Evolutionary conservation across 176 grass and related monocot species (phyloP), one percentile per base, ranked within the genome.

Genomic region (Puccinellia tenuiflora): DNA sequence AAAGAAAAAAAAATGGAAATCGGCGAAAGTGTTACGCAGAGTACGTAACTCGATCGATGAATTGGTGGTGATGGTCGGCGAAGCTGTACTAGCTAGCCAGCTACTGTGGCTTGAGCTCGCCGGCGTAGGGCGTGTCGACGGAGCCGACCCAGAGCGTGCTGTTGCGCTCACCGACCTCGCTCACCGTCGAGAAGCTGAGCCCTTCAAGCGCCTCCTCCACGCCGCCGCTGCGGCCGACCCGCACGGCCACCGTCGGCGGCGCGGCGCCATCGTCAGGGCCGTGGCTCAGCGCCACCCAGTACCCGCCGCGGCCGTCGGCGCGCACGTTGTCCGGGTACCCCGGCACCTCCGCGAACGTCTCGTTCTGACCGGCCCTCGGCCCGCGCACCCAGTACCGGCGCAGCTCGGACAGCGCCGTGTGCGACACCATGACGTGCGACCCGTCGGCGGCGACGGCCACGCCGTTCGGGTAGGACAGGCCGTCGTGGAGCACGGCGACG

Each of bases 251-350:
- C 42, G 70, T 68, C 10, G 86, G 92, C 45, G 77, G 29, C 7
- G 5, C 3, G 56, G 11, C 54, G 24, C n/a, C 40, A 3, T 48
- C 55, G 70, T 85, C 64, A 0, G 2, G n/a, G 10, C 75, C 67
- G 3, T 73, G 42, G 60, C 75, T 93, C 6, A 97, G 80, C 1
- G 94, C 94, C 3, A 90, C 83, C 94, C 94, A 94, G 62, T 88
- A 97, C 15, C 88, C 92, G 31, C 90, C 94, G n/a, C 28, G 68
- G 0, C 70, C 52, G 55, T 86, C 88, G 21, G 68, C 54, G 42
- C 86, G 89, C 60, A 98, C 56, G 83, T 94, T 98, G 81, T 98
- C 95, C 2, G 95, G 95, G 82, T 93, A 98, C 3, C 95, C 90
- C 4, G 92, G 90, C 21, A 95, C 48, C 56, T 91, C 90, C 0